Conservation (phyloP, 106 monocot species). For the Dendrobium nobile region DNA sequence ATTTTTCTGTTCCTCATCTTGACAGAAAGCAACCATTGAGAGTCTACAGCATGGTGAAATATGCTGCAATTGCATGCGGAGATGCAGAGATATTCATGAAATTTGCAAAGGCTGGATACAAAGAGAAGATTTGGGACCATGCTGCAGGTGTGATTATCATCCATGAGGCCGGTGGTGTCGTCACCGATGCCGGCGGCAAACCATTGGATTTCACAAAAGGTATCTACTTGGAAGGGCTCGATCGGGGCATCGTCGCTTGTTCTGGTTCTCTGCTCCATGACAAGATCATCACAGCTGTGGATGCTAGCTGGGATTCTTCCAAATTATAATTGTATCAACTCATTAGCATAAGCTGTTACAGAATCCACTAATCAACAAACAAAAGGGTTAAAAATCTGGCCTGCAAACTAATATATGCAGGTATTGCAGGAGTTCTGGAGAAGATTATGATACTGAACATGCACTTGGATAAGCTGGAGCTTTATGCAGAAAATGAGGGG, state of each 20-base stretch:
- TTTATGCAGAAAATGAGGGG: not conserved
- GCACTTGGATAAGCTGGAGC: not conserved
- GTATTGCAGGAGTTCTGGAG: not conserved
- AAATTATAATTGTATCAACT: conserved; percentile 32
- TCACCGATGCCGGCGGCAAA: conserved; percentile 77
- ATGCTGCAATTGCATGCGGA: conserved; percentile 84
- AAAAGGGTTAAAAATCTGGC: not conserved
- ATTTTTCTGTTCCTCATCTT: not conserved
- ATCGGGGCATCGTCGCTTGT: conserved; percentile 88
- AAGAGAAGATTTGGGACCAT: conserved; percentile 98
- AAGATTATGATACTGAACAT: not conserved
- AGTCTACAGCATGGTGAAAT: conserved; percentile 96
- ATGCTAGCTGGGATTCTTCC: conserved; percentile 97
- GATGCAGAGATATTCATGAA: conserved; percentile 98
- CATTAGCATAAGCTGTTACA: not conserved
- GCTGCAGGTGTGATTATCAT: conserved; percentile 85
- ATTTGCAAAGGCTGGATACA: conserved; percentile 79
- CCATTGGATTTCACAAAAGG: conserved; percentile 83
- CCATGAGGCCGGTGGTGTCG: conserved; percentile 90
- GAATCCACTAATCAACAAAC: not conserved
- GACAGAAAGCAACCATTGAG: conserved; percentile 76
- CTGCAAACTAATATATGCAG: not conserved
- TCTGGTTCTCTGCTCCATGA: conserved; percentile 64
- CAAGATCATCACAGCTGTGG: conserved; percentile 75
- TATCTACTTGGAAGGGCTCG: conserved; percentile 59